Conservation (phyloP, 2,329 filamentous ascomycete species). For the Mariannaea elegans region DNA sequence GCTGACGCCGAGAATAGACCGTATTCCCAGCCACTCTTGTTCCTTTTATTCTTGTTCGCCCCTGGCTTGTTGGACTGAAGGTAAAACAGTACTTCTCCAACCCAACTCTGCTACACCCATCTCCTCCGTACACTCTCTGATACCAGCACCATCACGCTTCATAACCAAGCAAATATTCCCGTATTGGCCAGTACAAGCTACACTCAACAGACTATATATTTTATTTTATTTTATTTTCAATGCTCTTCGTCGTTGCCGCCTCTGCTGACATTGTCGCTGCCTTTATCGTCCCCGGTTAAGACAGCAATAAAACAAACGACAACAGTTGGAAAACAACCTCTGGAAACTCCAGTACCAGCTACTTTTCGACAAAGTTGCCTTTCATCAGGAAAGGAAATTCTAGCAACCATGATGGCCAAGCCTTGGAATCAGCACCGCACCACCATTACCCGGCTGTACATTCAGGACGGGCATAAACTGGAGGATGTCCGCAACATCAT, state of each 20-base stretch:
- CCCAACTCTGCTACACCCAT: background rate
- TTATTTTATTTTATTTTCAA: constrained; percentile 14
- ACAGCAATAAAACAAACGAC: constrained; percentile 1
- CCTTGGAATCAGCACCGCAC: constrained; percentile 50
- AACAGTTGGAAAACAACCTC: background rate
- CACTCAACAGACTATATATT: background rate
- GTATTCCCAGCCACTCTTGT: background rate
- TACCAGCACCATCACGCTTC: background rate
- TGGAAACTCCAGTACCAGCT: background rate
- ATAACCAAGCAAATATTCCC: too few relatives aligned
- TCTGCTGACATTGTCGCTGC: constrained; percentile 25
- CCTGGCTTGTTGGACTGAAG: constrained; percentile 14
- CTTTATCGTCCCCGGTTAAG: constrained; percentile 33
- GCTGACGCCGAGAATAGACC: background rate
- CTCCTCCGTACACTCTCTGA: background rate
- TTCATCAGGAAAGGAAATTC: too few relatives aligned
- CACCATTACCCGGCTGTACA: constrained; percentile 52
- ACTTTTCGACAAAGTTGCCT: background rate
- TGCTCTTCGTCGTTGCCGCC: constrained; percentile 22
- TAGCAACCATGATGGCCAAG: constrained; percentile 54
- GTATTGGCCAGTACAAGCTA: too few relatives aligned
- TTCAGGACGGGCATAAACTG: constrained; percentile 49
- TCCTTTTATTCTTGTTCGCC: constrained; percentile 3
- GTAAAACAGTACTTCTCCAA: constrained; percentile 31
- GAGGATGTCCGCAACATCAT: constrained; percentile 52